Conservation (phyloP, 2,329 filamentous ascomycete species). For the Nothophoma quercina region DNA sequence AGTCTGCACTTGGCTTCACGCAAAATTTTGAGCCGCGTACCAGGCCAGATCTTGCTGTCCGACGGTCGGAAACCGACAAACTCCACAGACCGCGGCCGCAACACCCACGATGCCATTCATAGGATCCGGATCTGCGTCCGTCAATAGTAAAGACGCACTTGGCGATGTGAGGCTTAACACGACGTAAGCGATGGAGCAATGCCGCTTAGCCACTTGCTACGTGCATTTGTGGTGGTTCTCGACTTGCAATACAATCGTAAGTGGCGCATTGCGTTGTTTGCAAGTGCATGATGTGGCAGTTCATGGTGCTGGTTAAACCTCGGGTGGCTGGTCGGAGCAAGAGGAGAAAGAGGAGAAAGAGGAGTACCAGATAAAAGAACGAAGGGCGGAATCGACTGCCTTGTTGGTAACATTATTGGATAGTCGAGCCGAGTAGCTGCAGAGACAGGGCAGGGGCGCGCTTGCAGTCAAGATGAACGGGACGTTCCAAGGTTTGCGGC, state of each 20-base stretch:
- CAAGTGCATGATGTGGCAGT: constrained; percentile 7
- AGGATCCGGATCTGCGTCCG: constrained; percentile 4
- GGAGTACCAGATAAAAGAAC: not conserved
- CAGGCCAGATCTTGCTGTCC: constrained; percentile 13
- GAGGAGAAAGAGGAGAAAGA: not conserved
- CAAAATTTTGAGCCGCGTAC: constrained; percentile 16
- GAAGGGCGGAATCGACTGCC: not conserved
- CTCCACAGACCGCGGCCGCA: constrained; percentile 5
- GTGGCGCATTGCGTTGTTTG: not conserved
- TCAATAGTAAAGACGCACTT: constrained; percentile 2
- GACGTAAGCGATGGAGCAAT: constrained; percentile 3
- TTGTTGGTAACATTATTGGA: no score
- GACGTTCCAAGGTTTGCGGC: constrained; percentile 2
- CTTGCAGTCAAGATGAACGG: constrained; percentile 2
- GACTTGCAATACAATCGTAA: not conserved
- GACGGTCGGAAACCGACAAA: constrained; percentile 6
- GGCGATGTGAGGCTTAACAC: not conserved
- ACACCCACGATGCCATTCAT: constrained; percentile 2
- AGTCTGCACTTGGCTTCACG: constrained; percentile 1
- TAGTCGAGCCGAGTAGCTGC: not conserved
- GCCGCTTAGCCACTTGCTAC: constrained; percentile 9
- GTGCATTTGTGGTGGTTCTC: not conserved
- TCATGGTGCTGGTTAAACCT: not conserved
- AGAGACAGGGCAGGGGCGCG: not conserved
- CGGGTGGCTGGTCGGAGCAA: not conserved